Base-by-base conservation (phyloP, 495 filamentous ascomycete genomes). In the Mytilinidion resinicola region DNA sequence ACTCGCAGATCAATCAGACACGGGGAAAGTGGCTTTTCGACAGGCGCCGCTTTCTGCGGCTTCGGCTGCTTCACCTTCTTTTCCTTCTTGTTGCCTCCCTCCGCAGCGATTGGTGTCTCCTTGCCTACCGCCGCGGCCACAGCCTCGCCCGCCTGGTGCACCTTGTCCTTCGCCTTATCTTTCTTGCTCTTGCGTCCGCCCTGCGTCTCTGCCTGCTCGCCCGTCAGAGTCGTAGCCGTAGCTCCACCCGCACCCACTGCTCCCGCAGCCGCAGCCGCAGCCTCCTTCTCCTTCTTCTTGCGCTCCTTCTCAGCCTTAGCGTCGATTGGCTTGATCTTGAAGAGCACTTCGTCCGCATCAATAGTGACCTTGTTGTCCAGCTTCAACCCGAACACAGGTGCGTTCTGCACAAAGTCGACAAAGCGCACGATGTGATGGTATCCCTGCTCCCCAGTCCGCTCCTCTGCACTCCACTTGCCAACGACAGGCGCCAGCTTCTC, bases 401-500 rank as follows among this genome's bases (percentile, higher is more conserved):
- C 82, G 74, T 95, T 96, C 77, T 98, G 93, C 56, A 98, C 87
- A 69, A 96, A 96, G 72, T 96, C 93, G 62, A 96, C 73, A 67
- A 86, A 88, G 36, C 93, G 90, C 36, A 98, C 89, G 64, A 96
- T 87, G 71, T 97, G 83, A 65, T 93, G 90, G 69, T 84, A 87
- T 54, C 93, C 93, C 47, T 90, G 78, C 77, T 96, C 83, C 36
- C 93, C 93, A 6, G 93, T 96, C 64, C 88, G 83, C 78, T 96
- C 82, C 77, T 96, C 90, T 41, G 87, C 74, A 7, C 80, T 79
- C 92, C 91, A 96, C 57, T 79, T 79, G 67, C 84, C 82, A 55
- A 96, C 89, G 4, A 85, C 63, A 17, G 91, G 87, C 19, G 86
- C 88, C 17, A 96, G 75, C 42, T 87, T 77, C 63, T 90, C 80